phyloP scores from a whole-genome alignment of 177 flowering plant species.

The Vitis hybrid region DNA sequence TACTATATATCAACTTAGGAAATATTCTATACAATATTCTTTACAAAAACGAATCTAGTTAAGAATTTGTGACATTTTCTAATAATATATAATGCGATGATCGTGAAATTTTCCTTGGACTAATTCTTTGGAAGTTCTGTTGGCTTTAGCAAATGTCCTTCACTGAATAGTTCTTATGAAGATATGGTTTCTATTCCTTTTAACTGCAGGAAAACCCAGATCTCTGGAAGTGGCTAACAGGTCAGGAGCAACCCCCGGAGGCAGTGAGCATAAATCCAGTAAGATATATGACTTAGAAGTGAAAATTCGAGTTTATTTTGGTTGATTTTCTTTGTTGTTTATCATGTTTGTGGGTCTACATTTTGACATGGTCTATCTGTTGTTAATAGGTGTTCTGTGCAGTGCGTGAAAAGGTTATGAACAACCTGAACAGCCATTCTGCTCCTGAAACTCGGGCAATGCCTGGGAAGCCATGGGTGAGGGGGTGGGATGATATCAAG shows the following conservation, averaged over 20 bases:
- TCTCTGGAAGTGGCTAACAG: constrained; percentile 89
- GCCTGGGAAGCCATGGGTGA: constrained; percentile 92
- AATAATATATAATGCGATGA: too few species aligned
- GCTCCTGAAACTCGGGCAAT: constrained; percentile 87
- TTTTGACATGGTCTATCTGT: neutral
- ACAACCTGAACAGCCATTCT: constrained; percentile 66
- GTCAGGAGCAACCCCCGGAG: constrained; percentile 88
- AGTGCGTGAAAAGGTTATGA: constrained; percentile 56
- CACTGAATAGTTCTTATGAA: too few species aligned
- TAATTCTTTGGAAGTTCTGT: too few species aligned
- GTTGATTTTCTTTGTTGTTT: neutral
- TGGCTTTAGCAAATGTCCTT: too few species aligned
- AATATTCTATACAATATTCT: too few species aligned
- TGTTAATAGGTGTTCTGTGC: constrained; percentile 58
- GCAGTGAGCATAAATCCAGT: constrained; percentile 68
- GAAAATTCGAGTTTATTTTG: neutral
- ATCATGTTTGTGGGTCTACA: neutral
- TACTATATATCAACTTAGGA: too few species aligned
- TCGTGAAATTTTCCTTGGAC: too few species aligned
- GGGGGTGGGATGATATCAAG: constrained; percentile 95
- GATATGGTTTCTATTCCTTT: too few species aligned
- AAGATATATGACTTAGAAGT: constrained; percentile 15
- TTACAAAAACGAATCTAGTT: too few species aligned
- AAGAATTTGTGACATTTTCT: neutral
- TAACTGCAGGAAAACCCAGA: constrained; percentile 86